phyloP scores from a whole-genome alignment of 1,284 basidiomycete species.

The Sphagnurus paluster region DNA sequence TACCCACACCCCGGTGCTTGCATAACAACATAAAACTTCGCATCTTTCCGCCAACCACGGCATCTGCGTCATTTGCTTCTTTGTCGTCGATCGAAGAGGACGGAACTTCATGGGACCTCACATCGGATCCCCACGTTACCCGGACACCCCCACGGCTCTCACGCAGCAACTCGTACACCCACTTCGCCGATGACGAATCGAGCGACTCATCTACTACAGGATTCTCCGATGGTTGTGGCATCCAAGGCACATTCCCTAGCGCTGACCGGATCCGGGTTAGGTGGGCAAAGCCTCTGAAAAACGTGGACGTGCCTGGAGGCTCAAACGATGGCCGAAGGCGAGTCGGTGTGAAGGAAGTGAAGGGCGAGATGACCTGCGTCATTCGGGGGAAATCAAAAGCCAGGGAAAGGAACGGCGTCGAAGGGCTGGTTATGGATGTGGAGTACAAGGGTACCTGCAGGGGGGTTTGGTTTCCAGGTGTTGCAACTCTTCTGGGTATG shows the following conservation, averaged over 20 bases:
- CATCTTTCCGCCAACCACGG: constrained; percentile 61
- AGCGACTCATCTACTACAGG: constrained; percentile 67
- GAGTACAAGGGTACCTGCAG: constrained; percentile 73
- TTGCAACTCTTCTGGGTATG: constrained; percentile 77
- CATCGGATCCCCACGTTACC: constrained; percentile 74
- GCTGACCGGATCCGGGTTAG: constrained; percentile 71
- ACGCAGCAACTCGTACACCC: constrained; percentile 58
- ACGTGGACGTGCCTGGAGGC: constrained; percentile 42
- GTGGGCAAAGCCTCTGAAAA: constrained; percentile 70
- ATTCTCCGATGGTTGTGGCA: constrained; percentile 58
- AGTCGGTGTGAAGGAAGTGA: constrained; percentile 65
- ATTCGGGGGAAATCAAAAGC: constrained; percentile 51
- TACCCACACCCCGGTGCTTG: constrained; percentile 74
- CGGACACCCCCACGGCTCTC: constrained; percentile 47
- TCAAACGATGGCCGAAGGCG: constrained; percentile 54
- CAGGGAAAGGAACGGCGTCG: constrained; percentile 36
- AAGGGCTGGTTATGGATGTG: constrained; percentile 67
- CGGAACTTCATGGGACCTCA: constrained; percentile 66
- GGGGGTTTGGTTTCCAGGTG: constrained; percentile 77
- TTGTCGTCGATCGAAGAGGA: constrained; percentile 75
- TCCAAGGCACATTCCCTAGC: constrained; percentile 78
- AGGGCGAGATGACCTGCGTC: constrained; percentile 62
- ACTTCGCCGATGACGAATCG: constrained; percentile 80
- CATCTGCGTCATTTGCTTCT: constrained; percentile 67
- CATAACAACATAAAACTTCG: constrained; percentile 72